Percentiles rank a stretch among this genome's conserved stretches.
phyloP scores from a whole-genome alignment of 768 basidiomycete species.

The Omphalotus guepiniiformis region DNA sequence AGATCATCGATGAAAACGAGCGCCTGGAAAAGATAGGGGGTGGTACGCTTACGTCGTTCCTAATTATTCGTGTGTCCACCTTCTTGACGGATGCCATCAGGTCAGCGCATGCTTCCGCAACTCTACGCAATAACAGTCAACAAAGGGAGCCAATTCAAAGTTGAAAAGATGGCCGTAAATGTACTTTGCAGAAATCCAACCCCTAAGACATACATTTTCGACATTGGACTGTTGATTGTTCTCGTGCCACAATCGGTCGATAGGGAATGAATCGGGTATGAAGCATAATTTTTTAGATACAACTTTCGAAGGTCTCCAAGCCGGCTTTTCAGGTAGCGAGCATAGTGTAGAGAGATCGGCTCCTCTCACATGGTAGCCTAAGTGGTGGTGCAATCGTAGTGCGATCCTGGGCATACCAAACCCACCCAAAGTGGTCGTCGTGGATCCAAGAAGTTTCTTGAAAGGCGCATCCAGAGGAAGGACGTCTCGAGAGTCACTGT shows the following conservation, averaged over 20 bases:
- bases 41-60: conserved; percentile 16
- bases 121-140: conserved; percentile 16
- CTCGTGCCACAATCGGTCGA: conserved; percentile 28
- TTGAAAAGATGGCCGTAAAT: not conserved
- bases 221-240: conserved; percentile 12
- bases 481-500: not conserved
- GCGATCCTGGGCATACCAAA: conserved; percentile 35
- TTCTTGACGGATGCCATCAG: not conserved
- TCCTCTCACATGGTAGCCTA: conserved; percentile 25
- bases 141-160: not conserved
- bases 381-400: conserved; percentile 24
- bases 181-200: conserved; percentile 34
- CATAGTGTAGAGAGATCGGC: conserved; percentile 33
- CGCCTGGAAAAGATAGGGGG: not conserved
- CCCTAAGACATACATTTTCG: conserved; percentile 30
- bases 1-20: not conserved
- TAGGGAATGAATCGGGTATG: not conserved
- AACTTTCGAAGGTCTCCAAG: conserved; percentile 24
- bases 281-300: conserved; percentile 16
- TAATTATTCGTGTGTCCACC: conserved; percentile 14
- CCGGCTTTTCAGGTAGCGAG: conserved; percentile 14
- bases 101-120: conserved; percentile 13
- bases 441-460: conserved; percentile 13
- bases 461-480: conserved; percentile 11
- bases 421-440: conserved; percentile 24